Evolutionary conservation across 1,284 basidiomycete species (phyloP), one percentile per base, ranked within the genome.

Genomic region (Naganishia sp.): DNA sequence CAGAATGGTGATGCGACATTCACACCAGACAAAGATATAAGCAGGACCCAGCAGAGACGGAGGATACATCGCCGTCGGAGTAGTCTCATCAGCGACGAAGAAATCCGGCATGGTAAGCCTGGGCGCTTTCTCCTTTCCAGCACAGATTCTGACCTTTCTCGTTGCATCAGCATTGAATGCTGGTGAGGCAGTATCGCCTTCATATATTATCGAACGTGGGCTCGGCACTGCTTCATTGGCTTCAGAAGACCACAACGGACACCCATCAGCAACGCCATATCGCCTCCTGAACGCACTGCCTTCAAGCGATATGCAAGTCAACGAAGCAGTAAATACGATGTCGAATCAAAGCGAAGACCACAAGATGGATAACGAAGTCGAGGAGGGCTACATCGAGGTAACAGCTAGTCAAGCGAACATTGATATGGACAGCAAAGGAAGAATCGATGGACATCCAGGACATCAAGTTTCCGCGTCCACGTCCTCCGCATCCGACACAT

Each of bases 41-140:
- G 53, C 36, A 42, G 36, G 18, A 21, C 5, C 2, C 18, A 36
- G 33, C 15, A 55, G 16, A 55, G 33, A 21, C 36, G 31, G 36
- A 39, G 36, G 6, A 21, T 23, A 39, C 53, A 33, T 42, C 53
- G 53, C 3, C 53, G 33, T 3, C n/a, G 53, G 33, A 55, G 53
- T 16, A 36, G 53, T 42, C n/a, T 55, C 6, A 55, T 55, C 33
- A 55, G 18, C n/a, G 53, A 55, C 53, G 33, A 42, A 33, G 53
- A 55, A 36, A 55, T 55, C 16, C 53, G 53, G 2, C 36, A 21
- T 36, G 53, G 53, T 55, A 16, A 21, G 53, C 39, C 6, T 55
- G 15, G 53, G 3, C 16, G 10, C 7, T 9, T 42, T 10, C 13
- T 9, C 49, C 21, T 31, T 21, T 55, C 15, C 15, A 3, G n/a